phyloP scores from a whole-genome alignment of 768 basidiomycete species.

The Boletus speciosus region DNA sequence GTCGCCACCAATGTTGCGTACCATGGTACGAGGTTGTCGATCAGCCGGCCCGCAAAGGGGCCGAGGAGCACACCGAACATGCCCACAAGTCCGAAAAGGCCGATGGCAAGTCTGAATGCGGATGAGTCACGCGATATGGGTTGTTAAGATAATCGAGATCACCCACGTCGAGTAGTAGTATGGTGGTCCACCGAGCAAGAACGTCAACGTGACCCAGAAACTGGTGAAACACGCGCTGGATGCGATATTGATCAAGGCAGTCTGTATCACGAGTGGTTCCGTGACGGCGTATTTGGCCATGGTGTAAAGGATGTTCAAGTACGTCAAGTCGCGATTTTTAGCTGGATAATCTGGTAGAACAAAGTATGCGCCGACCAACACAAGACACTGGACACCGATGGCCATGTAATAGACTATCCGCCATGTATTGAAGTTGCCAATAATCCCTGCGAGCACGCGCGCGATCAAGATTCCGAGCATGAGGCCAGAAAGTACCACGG shows the following conservation, averaged over 20 bases:
- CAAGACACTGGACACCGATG: constrained; percentile 61
- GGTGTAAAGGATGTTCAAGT: constrained; percentile 64
- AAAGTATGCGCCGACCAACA: constrained; percentile 57
- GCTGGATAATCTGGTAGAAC: constrained; percentile 82
- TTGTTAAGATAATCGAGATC: neutral
- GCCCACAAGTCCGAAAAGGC: constrained; percentile 72
- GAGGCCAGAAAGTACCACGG: constrained; percentile 66
- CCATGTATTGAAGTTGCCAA: constrained; percentile 71
- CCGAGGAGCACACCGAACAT: constrained; percentile 67
- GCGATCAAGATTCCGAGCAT: constrained; percentile 73
- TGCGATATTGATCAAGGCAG: constrained; percentile 55
- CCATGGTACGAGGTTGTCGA: constrained; percentile 77
- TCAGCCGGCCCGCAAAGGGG: constrained; percentile 62
- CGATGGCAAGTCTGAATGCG: constrained; percentile 49
- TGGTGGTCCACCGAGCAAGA: constrained; percentile 72
- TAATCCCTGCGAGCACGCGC: constrained; percentile 69
- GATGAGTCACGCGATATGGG: neutral
- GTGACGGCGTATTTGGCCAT: constrained; percentile 77
- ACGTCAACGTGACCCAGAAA: constrained; percentile 77
- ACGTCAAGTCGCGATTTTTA: constrained; percentile 63
- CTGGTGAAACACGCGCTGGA: constrained; percentile 56
- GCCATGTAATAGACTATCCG: constrained; percentile 76
- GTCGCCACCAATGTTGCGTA: constrained; percentile 63
- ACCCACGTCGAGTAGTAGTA: constrained; percentile 72
- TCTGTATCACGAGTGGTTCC: constrained; percentile 76